Conservation (phyloP, 1,284 basidiomycete genomes). For the Cystobasidium sp. region DNA sequence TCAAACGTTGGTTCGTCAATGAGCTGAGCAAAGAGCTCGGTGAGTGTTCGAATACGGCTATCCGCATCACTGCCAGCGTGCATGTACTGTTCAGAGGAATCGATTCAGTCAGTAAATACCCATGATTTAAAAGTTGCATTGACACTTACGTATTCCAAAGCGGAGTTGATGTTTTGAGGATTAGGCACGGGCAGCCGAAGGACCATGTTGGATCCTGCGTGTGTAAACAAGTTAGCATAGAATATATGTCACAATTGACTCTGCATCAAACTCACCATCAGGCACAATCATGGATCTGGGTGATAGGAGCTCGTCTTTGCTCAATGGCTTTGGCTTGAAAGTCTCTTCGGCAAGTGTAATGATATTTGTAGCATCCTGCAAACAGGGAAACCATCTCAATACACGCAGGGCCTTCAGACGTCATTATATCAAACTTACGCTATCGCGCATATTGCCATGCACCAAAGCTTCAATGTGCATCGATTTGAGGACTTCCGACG, state of each 20-base stretch:
- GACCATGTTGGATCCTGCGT: slow-evolving; percentile 70
- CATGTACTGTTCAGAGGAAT: slow-evolving; percentile 67
- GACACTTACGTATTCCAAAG: slow-evolving; percentile 57
- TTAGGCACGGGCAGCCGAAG: slow-evolving; percentile 78
- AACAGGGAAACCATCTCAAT: slow-evolving; percentile 55
- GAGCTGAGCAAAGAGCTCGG: slow-evolving; percentile 67
- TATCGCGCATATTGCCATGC: slow-evolving; percentile 81
- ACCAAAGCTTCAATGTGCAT: slow-evolving; percentile 77
- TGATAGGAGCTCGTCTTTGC: slow-evolving; percentile 64
- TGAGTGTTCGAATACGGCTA: slow-evolving; percentile 57
- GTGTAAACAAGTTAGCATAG: slow-evolving; percentile 7
- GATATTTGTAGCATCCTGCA: slow-evolving; percentile 71
- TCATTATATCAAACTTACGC: slow-evolving; percentile 52
- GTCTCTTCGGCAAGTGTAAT: slow-evolving; percentile 74
- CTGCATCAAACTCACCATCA: slow-evolving; percentile 60
- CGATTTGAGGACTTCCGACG: slow-evolving; percentile 67
- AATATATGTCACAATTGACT: slow-evolving; percentile 46
- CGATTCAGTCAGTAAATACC: slow-evolving; percentile 53
- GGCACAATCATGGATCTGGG: slow-evolving; percentile 73
- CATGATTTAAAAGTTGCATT: slow-evolving; percentile 59
- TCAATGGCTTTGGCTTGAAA: slow-evolving; percentile 66
- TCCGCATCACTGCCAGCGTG: slow-evolving; percentile 67
- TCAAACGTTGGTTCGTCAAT: slow-evolving; percentile 86
- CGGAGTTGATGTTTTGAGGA: slow-evolving; percentile 82
- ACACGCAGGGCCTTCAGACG: background rate